Conservation (phyloP, 1,284 basidiomycete genomes). For the Puccinia polysora region DNA sequence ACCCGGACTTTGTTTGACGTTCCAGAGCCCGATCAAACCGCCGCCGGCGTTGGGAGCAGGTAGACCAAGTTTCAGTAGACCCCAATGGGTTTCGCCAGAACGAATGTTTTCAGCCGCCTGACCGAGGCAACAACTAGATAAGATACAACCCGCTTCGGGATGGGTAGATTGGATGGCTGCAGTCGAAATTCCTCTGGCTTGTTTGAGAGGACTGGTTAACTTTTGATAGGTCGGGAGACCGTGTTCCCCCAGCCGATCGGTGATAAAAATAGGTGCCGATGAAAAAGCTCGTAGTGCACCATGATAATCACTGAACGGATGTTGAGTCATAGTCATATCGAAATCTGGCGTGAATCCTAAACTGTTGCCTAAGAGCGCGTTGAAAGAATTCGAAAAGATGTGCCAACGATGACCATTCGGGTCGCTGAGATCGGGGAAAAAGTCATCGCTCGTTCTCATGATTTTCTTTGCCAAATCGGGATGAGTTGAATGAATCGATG, state of each 20-base stretch:
- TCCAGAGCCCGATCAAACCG: constrained; percentile 31
- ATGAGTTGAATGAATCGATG: no score
- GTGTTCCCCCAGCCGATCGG: constrained; percentile 19
- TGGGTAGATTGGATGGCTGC: constrained; percentile 7
- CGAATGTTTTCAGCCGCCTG: not conserved
- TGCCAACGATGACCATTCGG: constrained; percentile 27
- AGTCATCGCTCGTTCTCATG: constrained; percentile 27
- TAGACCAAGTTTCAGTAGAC: constrained; percentile 20
- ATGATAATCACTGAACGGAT: constrained; percentile 14
- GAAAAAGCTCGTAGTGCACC: constrained; percentile 15
- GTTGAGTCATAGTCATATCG: constrained; percentile 28
- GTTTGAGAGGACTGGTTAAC: constrained; percentile 8
- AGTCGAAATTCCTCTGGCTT: not conserved
- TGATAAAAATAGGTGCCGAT: constrained; percentile 12
- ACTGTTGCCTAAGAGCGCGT: not conserved
- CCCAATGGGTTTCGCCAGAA: not conserved
- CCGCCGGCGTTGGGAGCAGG: not conserved
- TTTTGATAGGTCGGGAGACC: not conserved
- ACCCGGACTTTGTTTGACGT: constrained; percentile 5
- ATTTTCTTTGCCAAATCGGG: not conserved
- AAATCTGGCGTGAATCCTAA: constrained; percentile 22
- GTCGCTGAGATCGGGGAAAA: constrained; percentile 9
- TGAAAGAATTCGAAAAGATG: constrained; percentile 22
- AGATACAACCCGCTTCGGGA: not conserved
- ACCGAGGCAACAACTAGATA: constrained; percentile 14